Evolutionary conservation across 1,284 basidiomycete species (phyloP).

Genomic region (Naganishia albida): DNA sequence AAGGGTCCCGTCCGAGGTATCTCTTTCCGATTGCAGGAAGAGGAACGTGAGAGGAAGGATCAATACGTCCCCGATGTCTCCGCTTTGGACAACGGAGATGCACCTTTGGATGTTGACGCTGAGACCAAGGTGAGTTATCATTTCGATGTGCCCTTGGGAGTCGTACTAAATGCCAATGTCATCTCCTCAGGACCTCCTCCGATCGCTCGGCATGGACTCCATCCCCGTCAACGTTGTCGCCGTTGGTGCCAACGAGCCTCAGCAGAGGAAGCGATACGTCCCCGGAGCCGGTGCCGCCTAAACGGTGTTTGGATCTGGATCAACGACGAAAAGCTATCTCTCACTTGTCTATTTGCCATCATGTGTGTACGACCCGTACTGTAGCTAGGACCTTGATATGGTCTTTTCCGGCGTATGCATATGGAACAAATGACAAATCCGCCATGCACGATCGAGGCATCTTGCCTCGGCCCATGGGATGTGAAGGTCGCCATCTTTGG

Average conservation of each 20-base stretch:
- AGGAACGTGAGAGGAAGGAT: constrained; percentile 99
- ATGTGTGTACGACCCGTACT: constrained; percentile 20
- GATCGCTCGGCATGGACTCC: constrained; percentile 85
- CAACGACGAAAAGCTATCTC: constrained; percentile 20
- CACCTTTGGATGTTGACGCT: constrained; percentile 79
- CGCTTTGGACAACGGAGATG: constrained; percentile 76
- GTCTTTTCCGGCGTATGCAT: constrained; percentile 25
- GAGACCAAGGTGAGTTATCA: constrained; percentile 76
- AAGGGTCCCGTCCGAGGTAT: constrained; percentile 99
- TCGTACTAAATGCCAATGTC: constrained; percentile 23
- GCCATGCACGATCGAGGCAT: constrained; percentile 4
- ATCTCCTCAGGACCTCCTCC: constrained; percentile 72
- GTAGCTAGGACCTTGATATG: constrained; percentile 22
- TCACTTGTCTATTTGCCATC: constrained; percentile 6
- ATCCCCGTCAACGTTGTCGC: constrained; percentile 73
- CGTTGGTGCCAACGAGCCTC: constrained; percentile 62
- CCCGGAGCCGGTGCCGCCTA: constrained; percentile 67
- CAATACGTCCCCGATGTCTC: constrained; percentile 97
- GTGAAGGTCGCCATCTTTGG: too few species aligned
- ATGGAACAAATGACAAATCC: constrained; percentile 25
- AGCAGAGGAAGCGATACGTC: constrained; percentile 77
- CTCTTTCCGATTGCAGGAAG: constrained; percentile 99
- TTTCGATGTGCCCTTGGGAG: not conserved
- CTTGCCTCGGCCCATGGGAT: too few species aligned
- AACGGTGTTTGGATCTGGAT: constrained; percentile 18